Conservation (phyloP, 768 basidiomycete species). For the Naganishia randhawae region DNA sequence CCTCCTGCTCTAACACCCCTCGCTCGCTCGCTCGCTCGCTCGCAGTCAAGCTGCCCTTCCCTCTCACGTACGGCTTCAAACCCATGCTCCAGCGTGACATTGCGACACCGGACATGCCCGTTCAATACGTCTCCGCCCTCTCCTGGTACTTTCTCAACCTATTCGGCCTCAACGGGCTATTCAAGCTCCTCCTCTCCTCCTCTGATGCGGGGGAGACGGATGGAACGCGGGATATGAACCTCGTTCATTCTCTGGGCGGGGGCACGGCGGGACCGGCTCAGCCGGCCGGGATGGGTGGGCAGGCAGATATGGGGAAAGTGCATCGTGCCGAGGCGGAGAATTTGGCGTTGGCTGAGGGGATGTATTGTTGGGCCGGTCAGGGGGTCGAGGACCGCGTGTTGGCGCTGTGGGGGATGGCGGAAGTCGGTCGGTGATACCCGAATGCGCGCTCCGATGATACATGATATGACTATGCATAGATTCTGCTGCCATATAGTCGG, state of each 20-base stretch:
- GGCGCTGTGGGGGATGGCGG: slow-evolving; percentile 62
- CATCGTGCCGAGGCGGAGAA: slow-evolving; percentile 91
- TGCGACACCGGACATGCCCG: slow-evolving; percentile 93
- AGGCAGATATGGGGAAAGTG: slow-evolving; percentile 81
- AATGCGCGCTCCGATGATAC: too few relatives aligned
- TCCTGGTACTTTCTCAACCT: slow-evolving; percentile 99
- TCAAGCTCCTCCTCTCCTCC: slow-evolving; percentile 79
- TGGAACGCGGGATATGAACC: slow-evolving; percentile 59
- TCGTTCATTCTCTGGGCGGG: slow-evolving; percentile 37
- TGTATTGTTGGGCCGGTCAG: slow-evolving; percentile 76
- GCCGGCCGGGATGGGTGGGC: slow-evolving; percentile 53
- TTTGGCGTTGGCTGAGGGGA: slow-evolving; percentile 80
- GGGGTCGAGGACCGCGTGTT: slow-evolving; percentile 76
- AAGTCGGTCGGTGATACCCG: not conserved
- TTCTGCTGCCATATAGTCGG: too few relatives aligned
- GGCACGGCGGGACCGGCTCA: slow-evolving; percentile 34
- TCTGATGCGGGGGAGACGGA: slow-evolving; percentile 77
- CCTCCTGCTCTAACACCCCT: not conserved
- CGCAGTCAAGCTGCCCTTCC: slow-evolving; percentile 94
- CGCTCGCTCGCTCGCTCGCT: too few relatives aligned
- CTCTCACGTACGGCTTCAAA: slow-evolving; percentile 93
- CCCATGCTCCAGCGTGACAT: slow-evolving; percentile 95
- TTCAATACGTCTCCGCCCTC: slow-evolving; percentile 92
- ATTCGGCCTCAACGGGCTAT: slow-evolving; percentile 93
- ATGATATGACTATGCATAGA: too few relatives aligned